A percentile compares a stretch with the other conserved stretches of the same genome.
Conservation (phyloP, 176 grass and related monocot genomes). For the Rhipidocladum racemiflorum region DNA sequence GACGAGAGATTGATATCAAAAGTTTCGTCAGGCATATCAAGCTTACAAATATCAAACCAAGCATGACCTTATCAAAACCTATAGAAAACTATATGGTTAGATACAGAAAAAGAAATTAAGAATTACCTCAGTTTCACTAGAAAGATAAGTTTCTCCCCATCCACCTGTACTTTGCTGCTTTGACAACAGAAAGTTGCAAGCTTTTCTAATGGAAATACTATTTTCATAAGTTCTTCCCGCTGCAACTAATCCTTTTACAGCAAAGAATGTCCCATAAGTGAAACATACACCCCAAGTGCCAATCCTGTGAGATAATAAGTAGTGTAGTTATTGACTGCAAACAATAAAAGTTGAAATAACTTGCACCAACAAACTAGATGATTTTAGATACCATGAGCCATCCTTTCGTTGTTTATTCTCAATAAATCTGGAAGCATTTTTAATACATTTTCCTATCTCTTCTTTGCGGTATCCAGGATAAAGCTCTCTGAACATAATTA, state of each 20-base stretch:
- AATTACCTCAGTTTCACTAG: constrained; percentile 31
- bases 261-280: constrained; percentile 57
- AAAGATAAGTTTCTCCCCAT: constrained; percentile 49
- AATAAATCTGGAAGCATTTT: constrained; percentile 38
- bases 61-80: background rate
- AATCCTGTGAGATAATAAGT: constrained; percentile 34
- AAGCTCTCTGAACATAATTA: constrained; percentile 40
- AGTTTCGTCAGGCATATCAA: background rate
- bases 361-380: background rate
- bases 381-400: constrained; percentile 50
- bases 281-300: constrained; percentile 57
- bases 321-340: background rate
- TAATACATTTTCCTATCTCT: constrained; percentile 48
- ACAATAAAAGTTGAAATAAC: background rate
- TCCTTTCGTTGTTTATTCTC: constrained; percentile 43
- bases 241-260: constrained; percentile 35
- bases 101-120: background rate
- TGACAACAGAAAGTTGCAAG: constrained; percentile 53
- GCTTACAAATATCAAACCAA: background rate
- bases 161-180: constrained; percentile 49
- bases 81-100: background rate
- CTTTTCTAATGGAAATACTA: constrained; percentile 38
- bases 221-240: constrained; percentile 49
- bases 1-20: background rate
- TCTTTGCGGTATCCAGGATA: constrained; percentile 37